A percentile compares a stretch with the other conserved stretches of the same genome.
Evolutionary conservation across 176 grass and related monocot species (phyloP).

Genomic region (Carex scoparia): DNA sequence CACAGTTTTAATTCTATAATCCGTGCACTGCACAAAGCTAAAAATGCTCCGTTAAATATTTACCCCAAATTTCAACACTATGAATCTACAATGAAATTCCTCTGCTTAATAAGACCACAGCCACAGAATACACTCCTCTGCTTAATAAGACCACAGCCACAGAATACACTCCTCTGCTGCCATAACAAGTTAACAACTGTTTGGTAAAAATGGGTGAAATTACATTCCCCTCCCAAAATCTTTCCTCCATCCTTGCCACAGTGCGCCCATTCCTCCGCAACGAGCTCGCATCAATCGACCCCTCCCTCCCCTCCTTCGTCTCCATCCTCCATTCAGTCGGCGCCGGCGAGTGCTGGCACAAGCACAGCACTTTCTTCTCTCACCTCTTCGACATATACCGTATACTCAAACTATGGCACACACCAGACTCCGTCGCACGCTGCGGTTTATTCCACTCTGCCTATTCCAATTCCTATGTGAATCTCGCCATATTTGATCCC

Average conservation of each 20-base stretch:
- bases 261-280: slow-evolving; percentile 69
- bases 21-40: too few relatives aligned
- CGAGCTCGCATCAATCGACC: slow-evolving; percentile 43
- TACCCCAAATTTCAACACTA: too few relatives aligned
- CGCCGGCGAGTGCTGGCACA: slow-evolving; percentile 94
- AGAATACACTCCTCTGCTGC: background rate
- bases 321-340: slow-evolving; percentile 48
- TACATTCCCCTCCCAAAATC: background rate
- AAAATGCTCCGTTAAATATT: too few relatives aligned
- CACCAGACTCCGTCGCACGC: slow-evolving; percentile 47
- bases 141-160: background rate
- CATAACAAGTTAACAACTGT: background rate
- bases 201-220: background rate
- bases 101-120: too few relatives aligned
- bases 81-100: too few relatives aligned
- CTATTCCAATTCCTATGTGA: slow-evolving; percentile 95
- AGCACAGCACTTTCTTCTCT: slow-evolving; percentile 90
- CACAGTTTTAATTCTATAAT: too few relatives aligned
- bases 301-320: slow-evolving; percentile 45
- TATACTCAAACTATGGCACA: slow-evolving; percentile 56
- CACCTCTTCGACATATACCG: slow-evolving; percentile 69
- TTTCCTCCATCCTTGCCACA: slow-evolving; percentile 28
- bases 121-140: too few relatives aligned
- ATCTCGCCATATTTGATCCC: slow-evolving; percentile 84
- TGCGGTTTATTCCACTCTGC: slow-evolving; percentile 86